phyloP scores from a whole-genome alignment of 805 yeast genomes.

The Nakazawaea populi region DNA sequence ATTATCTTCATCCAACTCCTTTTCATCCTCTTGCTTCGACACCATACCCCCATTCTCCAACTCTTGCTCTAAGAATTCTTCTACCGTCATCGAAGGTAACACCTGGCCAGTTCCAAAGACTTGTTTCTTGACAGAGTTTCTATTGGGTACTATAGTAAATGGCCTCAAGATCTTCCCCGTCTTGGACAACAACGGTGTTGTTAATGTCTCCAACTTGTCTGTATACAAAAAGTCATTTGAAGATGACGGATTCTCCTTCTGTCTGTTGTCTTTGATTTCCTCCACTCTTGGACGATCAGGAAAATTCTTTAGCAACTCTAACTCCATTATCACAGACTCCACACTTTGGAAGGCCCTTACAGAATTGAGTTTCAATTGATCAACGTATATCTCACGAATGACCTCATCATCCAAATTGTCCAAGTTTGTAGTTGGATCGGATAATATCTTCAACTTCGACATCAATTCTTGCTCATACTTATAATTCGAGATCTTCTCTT shows the following conservation, averaged over 20 bases:
- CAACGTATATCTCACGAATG: slow-evolving; percentile 47
- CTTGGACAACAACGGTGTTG: slow-evolving; percentile 51
- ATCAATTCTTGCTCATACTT: slow-evolving; percentile 53
- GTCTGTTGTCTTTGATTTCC: slow-evolving; percentile 13
- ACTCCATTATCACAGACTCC: slow-evolving; percentile 59
- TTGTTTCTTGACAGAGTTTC: slow-evolving; percentile 50
- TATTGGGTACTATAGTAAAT: slow-evolving; percentile 63
- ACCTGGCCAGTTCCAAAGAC: slow-evolving; percentile 91
- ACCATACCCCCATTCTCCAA: slow-evolving; percentile 78
- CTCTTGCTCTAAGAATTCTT: slow-evolving; percentile 85
- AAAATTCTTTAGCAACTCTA: slow-evolving; percentile 50
- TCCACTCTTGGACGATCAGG: slow-evolving; percentile 23
- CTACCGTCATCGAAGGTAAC: slow-evolving; percentile 91
- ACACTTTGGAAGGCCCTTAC: slow-evolving; percentile 49
- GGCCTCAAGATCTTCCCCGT: slow-evolving; percentile 81
- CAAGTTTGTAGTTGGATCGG: slow-evolving; percentile 24
- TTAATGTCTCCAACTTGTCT: slow-evolving; percentile 50
- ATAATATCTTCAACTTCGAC: slow-evolving; percentile 34
- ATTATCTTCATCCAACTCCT: slow-evolving; percentile 47
- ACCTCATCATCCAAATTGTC: slow-evolving; percentile 56
- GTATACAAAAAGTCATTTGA: slow-evolving; percentile 48
- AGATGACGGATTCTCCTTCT: slow-evolving; percentile 9
- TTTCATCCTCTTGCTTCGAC: slow-evolving; percentile 29
- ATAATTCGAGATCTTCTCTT: slow-evolving; percentile 66
- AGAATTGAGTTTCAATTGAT: slow-evolving; percentile 47